phyloP scores from a whole-genome alignment of 2,329 filamentous ascomycete species.

The Fusarium proliferatum region DNA sequence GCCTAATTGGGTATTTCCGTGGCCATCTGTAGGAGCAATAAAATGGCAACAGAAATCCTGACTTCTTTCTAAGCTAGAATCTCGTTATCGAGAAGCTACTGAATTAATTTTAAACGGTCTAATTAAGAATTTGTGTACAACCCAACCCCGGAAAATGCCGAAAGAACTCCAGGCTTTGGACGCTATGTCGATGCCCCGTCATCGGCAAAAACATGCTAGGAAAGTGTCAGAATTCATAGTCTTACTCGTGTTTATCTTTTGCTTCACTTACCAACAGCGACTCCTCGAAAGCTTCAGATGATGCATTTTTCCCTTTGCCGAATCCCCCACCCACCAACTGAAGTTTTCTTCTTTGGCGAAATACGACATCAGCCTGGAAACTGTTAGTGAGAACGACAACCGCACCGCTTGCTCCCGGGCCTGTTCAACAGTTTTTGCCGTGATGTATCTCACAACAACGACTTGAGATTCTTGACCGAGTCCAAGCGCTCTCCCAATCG shows the following conservation, averaged over 20 bases:
- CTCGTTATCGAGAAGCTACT: accelerated
- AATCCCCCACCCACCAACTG: not conserved
- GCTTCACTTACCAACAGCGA: not conserved
- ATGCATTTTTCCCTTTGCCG: not conserved
- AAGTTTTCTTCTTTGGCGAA: not conserved
- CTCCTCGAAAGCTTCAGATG: not conserved
- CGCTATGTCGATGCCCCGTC: not conserved
- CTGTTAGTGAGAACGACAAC: accelerated
- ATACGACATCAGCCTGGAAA: not conserved
- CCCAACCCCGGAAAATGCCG: accelerated
- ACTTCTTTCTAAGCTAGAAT: accelerated
- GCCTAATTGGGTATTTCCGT: no score
- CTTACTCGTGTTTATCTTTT: accelerated
- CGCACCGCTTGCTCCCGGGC: accelerated
- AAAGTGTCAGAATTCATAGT: accelerated
- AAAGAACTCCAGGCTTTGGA: not conserved
- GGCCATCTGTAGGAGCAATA: not conserved
- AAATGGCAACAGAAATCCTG: accelerated
- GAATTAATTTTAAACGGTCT: no score
- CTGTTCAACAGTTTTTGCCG: not conserved
- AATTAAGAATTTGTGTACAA: no score
- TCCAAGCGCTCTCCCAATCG: not conserved
- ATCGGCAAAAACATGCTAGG: not conserved
- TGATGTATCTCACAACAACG: not conserved
- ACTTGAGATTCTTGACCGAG: not conserved